Evolutionary conservation across 495 filamentous ascomycete species (phyloP).

Genomic region (Ramalina peruviana): DNA sequence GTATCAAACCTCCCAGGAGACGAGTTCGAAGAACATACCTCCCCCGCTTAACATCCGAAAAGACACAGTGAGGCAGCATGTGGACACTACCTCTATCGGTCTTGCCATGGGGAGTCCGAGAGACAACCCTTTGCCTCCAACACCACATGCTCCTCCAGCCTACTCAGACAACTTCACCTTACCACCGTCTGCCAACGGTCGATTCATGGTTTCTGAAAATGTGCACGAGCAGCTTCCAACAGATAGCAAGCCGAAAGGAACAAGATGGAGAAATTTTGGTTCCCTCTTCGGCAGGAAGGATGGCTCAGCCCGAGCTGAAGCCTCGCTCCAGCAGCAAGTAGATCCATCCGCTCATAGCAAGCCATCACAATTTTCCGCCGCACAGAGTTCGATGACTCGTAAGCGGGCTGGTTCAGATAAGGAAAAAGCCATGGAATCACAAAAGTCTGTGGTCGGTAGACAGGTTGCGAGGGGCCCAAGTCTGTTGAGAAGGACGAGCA

Average conservation of each 20-base stretch:
- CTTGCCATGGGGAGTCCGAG: constrained; percentile 41
- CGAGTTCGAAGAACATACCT: background rate
- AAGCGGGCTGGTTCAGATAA: constrained; percentile 11
- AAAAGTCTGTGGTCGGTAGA: background rate
- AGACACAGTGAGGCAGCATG: background rate
- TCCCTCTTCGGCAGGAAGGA: constrained; percentile 35
- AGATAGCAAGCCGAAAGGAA: constrained; percentile 28
- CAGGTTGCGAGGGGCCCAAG: background rate
- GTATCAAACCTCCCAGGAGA: background rate
- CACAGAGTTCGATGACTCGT: constrained; percentile 4
- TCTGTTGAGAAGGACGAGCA: constrained; percentile 1
- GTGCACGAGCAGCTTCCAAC: constrained; percentile 6
- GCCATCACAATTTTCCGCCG: background rate
- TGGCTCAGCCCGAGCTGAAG: constrained; percentile 17
- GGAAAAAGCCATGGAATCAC: constrained; percentile 6
- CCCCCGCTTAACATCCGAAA: background rate
- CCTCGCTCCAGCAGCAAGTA: constrained; percentile 20
- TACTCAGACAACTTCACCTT: background rate
- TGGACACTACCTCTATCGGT: constrained; percentile 31
- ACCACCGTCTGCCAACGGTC: background rate
- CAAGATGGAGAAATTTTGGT: constrained; percentile 45
- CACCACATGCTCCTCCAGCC: constrained; percentile 8
- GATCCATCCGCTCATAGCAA: background rate
- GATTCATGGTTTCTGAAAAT: background rate
- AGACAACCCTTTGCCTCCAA: constrained; percentile 18